Conservation (phyloP, 306 rosid species). For the Castanospermum australe region DNA sequence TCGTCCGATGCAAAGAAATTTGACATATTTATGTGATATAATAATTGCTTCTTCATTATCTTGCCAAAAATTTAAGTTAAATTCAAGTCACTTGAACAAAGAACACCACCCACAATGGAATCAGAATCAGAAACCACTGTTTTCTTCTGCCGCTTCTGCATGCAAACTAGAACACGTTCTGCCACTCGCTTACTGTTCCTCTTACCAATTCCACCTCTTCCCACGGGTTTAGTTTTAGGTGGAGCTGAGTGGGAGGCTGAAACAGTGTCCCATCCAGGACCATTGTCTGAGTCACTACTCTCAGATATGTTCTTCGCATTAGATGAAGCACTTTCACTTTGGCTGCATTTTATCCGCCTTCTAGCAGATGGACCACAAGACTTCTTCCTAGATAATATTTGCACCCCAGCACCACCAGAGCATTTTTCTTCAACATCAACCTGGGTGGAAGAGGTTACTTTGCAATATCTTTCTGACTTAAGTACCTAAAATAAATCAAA, state of each 20-base stretch:
- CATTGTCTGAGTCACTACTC: constrained; percentile 97
- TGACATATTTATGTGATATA: constrained; percentile 43
- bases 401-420: constrained; percentile 49
- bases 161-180: constrained; percentile 79
- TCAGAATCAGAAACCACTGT: constrained; percentile 72
- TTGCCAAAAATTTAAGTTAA: constrained; percentile 36
- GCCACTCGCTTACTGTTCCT: constrained; percentile 98
- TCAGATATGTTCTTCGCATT: constrained; percentile 81
- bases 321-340: constrained; percentile 95
- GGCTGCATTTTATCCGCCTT: constrained; percentile 62
- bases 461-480: constrained; percentile 56
- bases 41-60: constrained; percentile 49
- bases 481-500: constrained; percentile 50
- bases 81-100: constrained; percentile 46
- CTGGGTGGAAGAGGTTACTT: constrained; percentile 49
- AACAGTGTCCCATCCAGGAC: constrained; percentile 58
- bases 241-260: constrained; percentile 51
- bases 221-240: constrained; percentile 57
- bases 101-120: constrained; percentile 65
- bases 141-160: constrained; percentile 94
- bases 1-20: constrained; percentile 37
- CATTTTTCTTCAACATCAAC: constrained; percentile 65
- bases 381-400: constrained; percentile 54
- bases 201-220: constrained; percentile 61
- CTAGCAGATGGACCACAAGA: constrained; percentile 50